Base-by-base conservation (phyloP, 75 land plant species). In the Selaginella moellendorffii region DNA sequence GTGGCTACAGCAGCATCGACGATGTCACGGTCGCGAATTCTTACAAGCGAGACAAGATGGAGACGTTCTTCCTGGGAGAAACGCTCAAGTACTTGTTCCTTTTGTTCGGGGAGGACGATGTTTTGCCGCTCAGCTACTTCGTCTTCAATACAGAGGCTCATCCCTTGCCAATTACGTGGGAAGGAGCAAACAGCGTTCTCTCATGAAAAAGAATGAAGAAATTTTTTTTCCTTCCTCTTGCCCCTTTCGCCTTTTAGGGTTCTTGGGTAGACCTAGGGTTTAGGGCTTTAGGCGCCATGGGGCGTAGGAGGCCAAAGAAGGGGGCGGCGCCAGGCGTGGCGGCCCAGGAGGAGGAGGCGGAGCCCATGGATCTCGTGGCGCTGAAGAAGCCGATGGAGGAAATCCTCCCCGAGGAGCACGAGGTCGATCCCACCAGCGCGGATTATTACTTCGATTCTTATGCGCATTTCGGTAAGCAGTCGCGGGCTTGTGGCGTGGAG, bases 371-470 rank as follows among this genome's bases (percentile, higher is more conserved):
- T 36, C 10, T 36, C n/a, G n/a, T n/a, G n/a, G n/a, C 46, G 5
- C 46, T 14, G 5, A 36, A 36, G 46, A 5, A 5, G 46, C 46
- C 46, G 5, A 36, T 36, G 46, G 46, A 36, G 14, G 46, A 36
- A 36, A 36, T 36, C 46, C 10, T 14, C 14, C 46, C 46, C 46
- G 10, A 5, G 14, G 14, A 36, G 5, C 10, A 36, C 5, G 46
- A 36, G 10, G 14, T 5, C 14, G 86, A 92, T 60, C 79, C 82
- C 62, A 93, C 98, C 56, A 88, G 96, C 73, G 90, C 98, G 9
- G 98, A 93, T 52, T 93, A 93, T 64, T 93, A 93, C 79, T 93
- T 93, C 76, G 98, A 93, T 65, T 93, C 98, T 36, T 93, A 93
- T 68, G 84, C 97, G 1, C 98, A 93, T 63, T 93, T 93, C 65